phyloP scores from a whole-genome alignment of 2,329 filamentous ascomycete species.

The Neofusicoccum sp. region DNA sequence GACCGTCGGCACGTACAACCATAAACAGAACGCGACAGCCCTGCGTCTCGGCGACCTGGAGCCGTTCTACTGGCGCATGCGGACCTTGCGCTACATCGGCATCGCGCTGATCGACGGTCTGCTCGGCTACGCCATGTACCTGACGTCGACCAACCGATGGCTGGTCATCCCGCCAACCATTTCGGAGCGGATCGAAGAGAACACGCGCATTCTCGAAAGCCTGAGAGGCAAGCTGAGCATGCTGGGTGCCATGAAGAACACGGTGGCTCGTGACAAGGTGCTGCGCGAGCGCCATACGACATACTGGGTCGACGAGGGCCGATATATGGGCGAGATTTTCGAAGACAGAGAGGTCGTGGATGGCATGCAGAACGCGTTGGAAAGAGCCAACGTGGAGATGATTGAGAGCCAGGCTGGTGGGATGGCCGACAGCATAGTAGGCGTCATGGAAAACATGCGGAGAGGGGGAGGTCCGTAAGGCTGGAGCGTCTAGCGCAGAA shows the following conservation, averaged over 20 bases:
- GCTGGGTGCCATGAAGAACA: conserved; percentile 75
- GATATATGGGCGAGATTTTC: conserved; percentile 70
- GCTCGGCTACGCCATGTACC: conserved; percentile 67
- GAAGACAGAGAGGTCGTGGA: conserved; percentile 74
- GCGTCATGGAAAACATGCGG: conserved; percentile 12
- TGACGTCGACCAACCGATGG: conserved; percentile 76
- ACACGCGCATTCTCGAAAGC: conserved; percentile 56
- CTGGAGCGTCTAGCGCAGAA: no score
- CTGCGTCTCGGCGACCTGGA: conserved; percentile 62
- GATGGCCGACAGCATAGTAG: conserved; percentile 35
- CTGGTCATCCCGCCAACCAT: conserved; percentile 63
- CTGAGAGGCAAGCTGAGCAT: conserved; percentile 68
- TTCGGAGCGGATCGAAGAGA: conserved; percentile 64
- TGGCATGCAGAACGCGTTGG: conserved; percentile 66
- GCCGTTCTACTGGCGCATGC: conserved; percentile 69
- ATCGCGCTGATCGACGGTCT: conserved; percentile 65
- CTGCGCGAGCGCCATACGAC: conserved; percentile 64
- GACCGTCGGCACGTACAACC: conserved; percentile 62
- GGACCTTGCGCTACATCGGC: conserved; percentile 59
- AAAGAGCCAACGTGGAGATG: conserved; percentile 60
- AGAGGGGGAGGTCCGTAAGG: neutral
- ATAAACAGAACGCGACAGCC: conserved; percentile 62
- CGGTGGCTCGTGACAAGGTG: conserved; percentile 68
- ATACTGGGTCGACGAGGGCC: conserved; percentile 80
- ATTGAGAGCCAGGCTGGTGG: conserved; percentile 64